Evolutionary conservation across 768 basidiomycete genomes (phyloP).

Genomic region (Chlorophyllum brunneum): DNA sequence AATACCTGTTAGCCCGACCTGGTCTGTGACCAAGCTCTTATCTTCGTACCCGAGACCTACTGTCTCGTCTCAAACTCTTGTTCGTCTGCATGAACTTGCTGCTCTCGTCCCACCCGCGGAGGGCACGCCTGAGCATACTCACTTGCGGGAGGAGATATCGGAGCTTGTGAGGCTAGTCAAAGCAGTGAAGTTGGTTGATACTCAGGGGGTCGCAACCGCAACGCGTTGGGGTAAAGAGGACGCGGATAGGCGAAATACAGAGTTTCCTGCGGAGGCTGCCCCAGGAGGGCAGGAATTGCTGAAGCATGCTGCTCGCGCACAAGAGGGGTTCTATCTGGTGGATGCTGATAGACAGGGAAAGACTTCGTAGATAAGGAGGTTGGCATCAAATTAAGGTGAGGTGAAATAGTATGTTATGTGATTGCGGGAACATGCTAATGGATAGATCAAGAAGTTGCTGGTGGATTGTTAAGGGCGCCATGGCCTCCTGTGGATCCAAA

Average conservation of each 20-base stretch:
- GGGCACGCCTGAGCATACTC: conserved; percentile 47
- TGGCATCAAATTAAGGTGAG: neutral
- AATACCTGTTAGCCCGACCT: conserved; percentile 65
- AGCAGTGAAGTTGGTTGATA: conserved; percentile 66
- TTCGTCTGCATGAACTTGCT: conserved; percentile 65
- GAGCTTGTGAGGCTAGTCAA: conserved; percentile 76
- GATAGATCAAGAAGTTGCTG: conserved; percentile 11
- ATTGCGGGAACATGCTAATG: conserved; percentile 4
- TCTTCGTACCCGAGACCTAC: conserved; percentile 73
- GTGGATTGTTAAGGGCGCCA: conserved; percentile 32
- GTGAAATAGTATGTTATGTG: conserved; percentile 10
- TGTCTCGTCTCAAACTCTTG: conserved; percentile 53
- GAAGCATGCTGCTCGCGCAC: conserved; percentile 44
- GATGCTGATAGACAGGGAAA: conserved; percentile 40
- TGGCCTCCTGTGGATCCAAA: conserved; percentile 97
- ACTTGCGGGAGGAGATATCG: conserved; percentile 57
- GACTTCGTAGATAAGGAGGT: conserved; percentile 10
- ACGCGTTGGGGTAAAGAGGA: conserved; percentile 37
- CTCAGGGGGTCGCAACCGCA: conserved; percentile 28
- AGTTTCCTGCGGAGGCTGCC: conserved; percentile 14
- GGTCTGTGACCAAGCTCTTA: conserved; percentile 76
- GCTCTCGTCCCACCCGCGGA: conserved; percentile 66
- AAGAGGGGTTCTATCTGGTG: conserved; percentile 59
- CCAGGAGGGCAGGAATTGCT: conserved; percentile 44
- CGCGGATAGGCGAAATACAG: conserved; percentile 24